Conservation (phyloP, 2,329 filamentous ascomycete species). For the Volutella citrinella region DNA sequence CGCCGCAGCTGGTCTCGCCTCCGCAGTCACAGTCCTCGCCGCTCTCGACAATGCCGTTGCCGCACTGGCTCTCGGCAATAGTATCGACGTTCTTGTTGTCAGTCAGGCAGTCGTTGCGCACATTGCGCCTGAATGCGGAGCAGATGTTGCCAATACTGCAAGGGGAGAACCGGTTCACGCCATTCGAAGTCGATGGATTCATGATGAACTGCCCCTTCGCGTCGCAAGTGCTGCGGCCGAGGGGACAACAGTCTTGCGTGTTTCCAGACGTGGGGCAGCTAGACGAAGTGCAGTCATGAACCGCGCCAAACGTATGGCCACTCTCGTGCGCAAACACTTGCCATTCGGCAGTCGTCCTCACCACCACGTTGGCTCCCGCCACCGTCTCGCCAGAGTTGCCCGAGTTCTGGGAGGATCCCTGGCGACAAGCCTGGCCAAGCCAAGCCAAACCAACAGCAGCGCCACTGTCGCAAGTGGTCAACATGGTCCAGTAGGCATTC, state of each 20-base stretch:
- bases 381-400: slow-evolving; percentile 64
- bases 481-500: slow-evolving; percentile 91
- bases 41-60: slow-evolving; percentile 92
- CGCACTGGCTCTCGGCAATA: slow-evolving; percentile 81
- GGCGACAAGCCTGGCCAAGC: slow-evolving; percentile 80
- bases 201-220: slow-evolving; percentile 84
- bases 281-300: slow-evolving; percentile 80
- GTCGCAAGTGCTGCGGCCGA: slow-evolving; percentile 65
- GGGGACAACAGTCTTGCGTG: slow-evolving; percentile 71
- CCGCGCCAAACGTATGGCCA: slow-evolving; percentile 91
- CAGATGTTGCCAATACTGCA: slow-evolving; percentile 95
- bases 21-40: slow-evolving; percentile 98
- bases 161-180: slow-evolving; percentile 77
- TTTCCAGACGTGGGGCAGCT: slow-evolving; percentile 63
- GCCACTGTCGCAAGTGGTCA: slow-evolving; percentile 78
- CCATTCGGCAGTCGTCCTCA: slow-evolving; percentile 82
- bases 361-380: slow-evolving; percentile 84
- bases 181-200: slow-evolving; percentile 80
- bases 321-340: slow-evolving; percentile 94
- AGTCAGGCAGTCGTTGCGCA: slow-evolving; percentile 75
- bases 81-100: slow-evolving; percentile 81
- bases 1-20: slow-evolving; percentile 65
- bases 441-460: slow-evolving; percentile 89
- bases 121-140: slow-evolving; percentile 74
- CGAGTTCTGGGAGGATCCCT: slow-evolving; percentile 53